phyloP scores from a whole-genome alignment of 83 land plant genomes.

The Isoetes engelmannii region DNA sequence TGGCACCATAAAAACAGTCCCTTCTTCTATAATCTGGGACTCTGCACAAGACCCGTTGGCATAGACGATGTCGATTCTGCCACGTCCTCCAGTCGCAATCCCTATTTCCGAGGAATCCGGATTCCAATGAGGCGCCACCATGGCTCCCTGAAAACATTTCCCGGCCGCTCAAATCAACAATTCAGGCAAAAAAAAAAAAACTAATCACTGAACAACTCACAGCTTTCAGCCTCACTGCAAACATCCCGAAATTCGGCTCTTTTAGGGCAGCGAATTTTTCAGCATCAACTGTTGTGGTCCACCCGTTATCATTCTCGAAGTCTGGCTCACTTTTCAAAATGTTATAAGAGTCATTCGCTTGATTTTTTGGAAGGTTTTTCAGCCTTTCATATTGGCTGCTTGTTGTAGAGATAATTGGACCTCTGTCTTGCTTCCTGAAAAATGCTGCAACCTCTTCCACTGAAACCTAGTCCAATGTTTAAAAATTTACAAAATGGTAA shows the following conservation, averaged over 20 bases:
- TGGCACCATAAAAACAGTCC: not conserved
- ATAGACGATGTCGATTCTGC: not conserved
- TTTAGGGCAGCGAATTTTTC: not conserved
- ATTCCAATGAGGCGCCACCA: conserved; percentile 6
- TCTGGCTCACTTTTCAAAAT: not conserved
- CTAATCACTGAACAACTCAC: not conserved
- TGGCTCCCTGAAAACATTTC: not conserved
- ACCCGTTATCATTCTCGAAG: conserved; percentile 5
- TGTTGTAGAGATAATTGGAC: conserved; percentile 1
- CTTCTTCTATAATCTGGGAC: not conserved
- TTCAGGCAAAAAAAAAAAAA: not conserved
- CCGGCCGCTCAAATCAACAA: not conserved
- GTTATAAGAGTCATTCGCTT: not conserved
- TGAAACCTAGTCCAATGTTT: not conserved
- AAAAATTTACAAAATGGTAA: not conserved
- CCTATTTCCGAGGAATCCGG: not conserved
- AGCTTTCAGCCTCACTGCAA: conserved; percentile 1
- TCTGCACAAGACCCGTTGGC: not conserved
- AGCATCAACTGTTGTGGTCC: not conserved
- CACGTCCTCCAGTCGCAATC: not conserved
- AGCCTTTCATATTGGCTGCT: not conserved
- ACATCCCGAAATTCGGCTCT: not conserved
- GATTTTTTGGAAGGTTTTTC: not conserved
- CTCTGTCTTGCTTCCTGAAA: not conserved
- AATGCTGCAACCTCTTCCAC: not conserved